Evolutionary conservation across 208 protist species (phyloP).

Genomic region (Wallacemonas collosoma): DNA sequence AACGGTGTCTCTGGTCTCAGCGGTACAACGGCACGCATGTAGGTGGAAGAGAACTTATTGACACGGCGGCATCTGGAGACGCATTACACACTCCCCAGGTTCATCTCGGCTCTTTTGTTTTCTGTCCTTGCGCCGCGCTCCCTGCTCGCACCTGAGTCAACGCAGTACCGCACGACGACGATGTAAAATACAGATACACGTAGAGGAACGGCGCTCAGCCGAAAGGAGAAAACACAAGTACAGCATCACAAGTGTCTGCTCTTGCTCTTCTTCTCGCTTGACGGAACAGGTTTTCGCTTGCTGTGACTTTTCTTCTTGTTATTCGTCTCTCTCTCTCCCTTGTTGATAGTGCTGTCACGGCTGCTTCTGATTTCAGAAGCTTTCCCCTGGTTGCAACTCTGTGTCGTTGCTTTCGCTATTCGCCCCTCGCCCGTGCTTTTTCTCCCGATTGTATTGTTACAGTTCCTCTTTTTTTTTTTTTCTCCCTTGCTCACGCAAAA

Average conservation of each 20-base stretch:
- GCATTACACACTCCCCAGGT: too few species aligned
- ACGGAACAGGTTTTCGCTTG: background rate
- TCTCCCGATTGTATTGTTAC: constrained; percentile 3
- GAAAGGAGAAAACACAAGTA: too few species aligned
- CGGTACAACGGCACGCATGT: constrained; percentile 16
- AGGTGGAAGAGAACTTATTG: background rate
- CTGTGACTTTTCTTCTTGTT: constrained; percentile 8
- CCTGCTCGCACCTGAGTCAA: background rate
- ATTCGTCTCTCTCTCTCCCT: background rate
- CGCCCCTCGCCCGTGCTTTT: too few species aligned
- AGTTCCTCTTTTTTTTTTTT: constrained; percentile 11
- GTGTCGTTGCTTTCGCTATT: too few species aligned
- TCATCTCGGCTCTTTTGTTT: background rate
- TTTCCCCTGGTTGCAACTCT: too few species aligned
- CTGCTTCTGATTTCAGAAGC: too few species aligned
- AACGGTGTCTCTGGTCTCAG: constrained; percentile 67
- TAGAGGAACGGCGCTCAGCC: too few species aligned
- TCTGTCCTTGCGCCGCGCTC: background rate
- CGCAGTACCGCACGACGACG: too few species aligned
- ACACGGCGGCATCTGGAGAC: background rate
- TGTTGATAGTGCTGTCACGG: too few species aligned
- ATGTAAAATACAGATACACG: background rate
- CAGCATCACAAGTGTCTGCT: background rate
- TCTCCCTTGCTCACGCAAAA: background rate
- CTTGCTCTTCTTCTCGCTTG: constrained; percentile 7